Evolutionary conservation across 768 basidiomycete species (phyloP).

Genomic region (Leccinum rimulosum): DNA sequence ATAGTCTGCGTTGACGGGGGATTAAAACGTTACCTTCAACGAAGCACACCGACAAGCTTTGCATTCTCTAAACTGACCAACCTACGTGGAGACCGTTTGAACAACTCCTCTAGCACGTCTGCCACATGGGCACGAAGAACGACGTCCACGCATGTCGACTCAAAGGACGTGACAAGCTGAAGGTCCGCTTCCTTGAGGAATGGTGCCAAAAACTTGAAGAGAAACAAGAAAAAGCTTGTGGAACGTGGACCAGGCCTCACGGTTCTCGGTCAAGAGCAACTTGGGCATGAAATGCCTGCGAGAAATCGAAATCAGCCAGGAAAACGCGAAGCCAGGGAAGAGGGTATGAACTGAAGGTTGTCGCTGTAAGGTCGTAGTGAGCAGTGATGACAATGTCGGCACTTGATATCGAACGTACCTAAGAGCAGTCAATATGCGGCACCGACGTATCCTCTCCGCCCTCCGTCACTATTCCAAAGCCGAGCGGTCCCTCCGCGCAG

Average conservation of each 20-base stretch:
- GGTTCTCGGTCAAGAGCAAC: constrained; percentile 79
- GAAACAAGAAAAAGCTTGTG: constrained; percentile 87
- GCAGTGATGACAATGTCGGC: background rate
- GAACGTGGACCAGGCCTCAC: constrained; percentile 97
- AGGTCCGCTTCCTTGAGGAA: constrained; percentile 85
- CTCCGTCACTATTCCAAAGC: too few relatives aligned
- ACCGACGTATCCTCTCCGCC: constrained; percentile 42
- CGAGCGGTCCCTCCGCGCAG: too few relatives aligned
- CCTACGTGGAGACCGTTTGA: too few relatives aligned
- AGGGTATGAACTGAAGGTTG: constrained; percentile 91
- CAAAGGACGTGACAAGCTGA: constrained; percentile 67
- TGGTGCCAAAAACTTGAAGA: constrained; percentile 92
- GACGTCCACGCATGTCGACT: too few relatives aligned
- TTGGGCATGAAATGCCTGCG: constrained; percentile 98
- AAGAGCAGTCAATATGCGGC: constrained; percentile 87
- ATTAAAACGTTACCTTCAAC: too few relatives aligned
- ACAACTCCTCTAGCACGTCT: too few relatives aligned
- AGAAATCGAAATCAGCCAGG: constrained; percentile 95
- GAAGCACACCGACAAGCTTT: too few relatives aligned
- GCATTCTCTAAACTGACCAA: too few relatives aligned
- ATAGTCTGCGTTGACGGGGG: too few relatives aligned
- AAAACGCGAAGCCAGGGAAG: constrained; percentile 96
- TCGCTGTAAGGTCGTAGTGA: constrained; percentile 52
- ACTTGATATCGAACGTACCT: constrained; percentile 48
- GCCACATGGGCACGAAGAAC: too few relatives aligned